phyloP scores from a whole-genome alignment of 768 basidiomycete species.

The Phlegmacium glaucopus region DNA sequence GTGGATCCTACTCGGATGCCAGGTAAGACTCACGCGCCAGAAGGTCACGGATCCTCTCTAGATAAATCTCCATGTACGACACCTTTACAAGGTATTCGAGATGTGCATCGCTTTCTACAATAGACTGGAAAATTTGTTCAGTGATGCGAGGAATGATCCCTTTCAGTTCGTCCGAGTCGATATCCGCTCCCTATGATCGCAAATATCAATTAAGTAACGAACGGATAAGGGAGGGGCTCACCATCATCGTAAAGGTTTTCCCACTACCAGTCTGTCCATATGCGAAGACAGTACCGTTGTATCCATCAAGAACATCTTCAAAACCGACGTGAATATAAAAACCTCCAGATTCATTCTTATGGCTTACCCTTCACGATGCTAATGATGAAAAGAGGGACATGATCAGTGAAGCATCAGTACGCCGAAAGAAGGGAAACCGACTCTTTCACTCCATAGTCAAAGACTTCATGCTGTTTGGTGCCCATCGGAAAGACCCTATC shows the following conservation, averaged over 20 bases:
- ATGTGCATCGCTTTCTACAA: constrained; percentile 91
- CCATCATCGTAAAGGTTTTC: constrained; percentile 99
- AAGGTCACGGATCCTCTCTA: constrained; percentile 93
- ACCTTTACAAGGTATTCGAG: constrained; percentile 99
- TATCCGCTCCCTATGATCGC: constrained; percentile 81
- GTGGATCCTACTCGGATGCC: neutral
- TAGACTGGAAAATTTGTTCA: constrained; percentile 98
- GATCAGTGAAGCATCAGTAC: constrained; percentile 9
- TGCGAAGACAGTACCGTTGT: constrained; percentile 94
- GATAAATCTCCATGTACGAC: constrained; percentile 99
- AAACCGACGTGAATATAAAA: neutral
- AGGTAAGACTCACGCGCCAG: constrained; percentile 76
- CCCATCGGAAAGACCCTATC: constrained; percentile 94
- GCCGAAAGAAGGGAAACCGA: constrained; percentile 37
- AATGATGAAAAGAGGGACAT: constrained; percentile 17
- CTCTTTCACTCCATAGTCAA: constrained; percentile 99
- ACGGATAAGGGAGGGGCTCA: constrained; percentile 22
- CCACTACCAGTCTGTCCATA: constrained; percentile 88
- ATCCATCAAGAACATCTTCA: constrained; percentile 94
- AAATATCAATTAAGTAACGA: constrained; percentile 8
- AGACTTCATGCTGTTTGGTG: constrained; percentile 90
- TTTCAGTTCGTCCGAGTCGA: constrained; percentile 89
- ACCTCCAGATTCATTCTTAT: neutral
- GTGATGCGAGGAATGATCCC: constrained; percentile 98
- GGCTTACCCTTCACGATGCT: constrained; percentile 85